Evolutionary conservation across 306 rosid species (phyloP).

Genomic region (Vachellia collinsii): DNA sequence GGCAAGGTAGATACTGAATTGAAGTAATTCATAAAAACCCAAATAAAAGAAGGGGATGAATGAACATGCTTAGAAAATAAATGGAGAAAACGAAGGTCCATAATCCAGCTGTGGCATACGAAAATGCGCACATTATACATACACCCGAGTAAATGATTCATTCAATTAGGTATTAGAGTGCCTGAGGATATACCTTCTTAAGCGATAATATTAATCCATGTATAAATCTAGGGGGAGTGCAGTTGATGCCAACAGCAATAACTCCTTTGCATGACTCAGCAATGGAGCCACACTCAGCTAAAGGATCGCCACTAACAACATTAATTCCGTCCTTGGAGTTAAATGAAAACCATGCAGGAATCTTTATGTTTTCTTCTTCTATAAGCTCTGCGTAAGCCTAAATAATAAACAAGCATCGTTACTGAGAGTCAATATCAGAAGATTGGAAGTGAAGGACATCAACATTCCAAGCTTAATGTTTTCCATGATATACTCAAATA

Average conservation of each 20-base stretch:
- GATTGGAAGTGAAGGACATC: constrained; percentile 8
- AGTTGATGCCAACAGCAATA: constrained; percentile 62
- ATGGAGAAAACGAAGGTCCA: constrained; percentile 18
- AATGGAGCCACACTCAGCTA: constrained; percentile 50
- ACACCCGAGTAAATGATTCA: background rate
- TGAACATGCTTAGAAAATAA: constrained; percentile 20
- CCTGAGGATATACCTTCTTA: constrained; percentile 49
- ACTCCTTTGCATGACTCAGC: constrained; percentile 58
- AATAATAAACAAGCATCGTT: constrained; percentile 17
- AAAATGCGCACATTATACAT: background rate
- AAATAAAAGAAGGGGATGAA: background rate
- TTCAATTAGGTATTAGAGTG: constrained; percentile 22
- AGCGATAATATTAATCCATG: constrained; percentile 52
- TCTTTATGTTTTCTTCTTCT: constrained; percentile 51
- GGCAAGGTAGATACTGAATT: background rate
- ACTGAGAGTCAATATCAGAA: constrained; percentile 31
- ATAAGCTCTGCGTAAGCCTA: constrained; percentile 61
- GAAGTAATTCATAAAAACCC: constrained; percentile 24
- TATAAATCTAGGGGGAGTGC: constrained; percentile 67
- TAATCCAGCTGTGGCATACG: background rate
- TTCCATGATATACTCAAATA: constrained; percentile 23
- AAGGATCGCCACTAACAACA: constrained; percentile 64
- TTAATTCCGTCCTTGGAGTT: constrained; percentile 64
- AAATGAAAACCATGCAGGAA: constrained; percentile 65
- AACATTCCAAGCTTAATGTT: constrained; percentile 25